Base-by-base conservation (phyloP, 2,329 filamentous ascomycete genomes). In the Hortaea sp. region DNA sequence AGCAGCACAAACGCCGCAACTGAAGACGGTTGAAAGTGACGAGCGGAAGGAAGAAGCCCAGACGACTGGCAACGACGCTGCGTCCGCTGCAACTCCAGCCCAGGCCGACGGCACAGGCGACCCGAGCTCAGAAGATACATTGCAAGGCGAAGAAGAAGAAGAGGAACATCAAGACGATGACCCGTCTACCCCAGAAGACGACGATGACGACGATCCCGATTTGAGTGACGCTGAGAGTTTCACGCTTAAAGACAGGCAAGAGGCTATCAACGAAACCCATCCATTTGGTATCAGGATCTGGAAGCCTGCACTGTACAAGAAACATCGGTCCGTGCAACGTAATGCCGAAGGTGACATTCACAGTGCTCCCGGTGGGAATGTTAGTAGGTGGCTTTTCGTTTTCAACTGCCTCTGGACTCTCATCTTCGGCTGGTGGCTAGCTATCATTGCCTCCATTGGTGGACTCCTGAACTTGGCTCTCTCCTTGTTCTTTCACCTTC, bases 261-360 rank as follows among this genome's bases (percentile, higher is more conserved):
- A 95, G 64, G 92, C 92, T 54, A 98, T 98, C 73, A 98, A 98
- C 69, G 84, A 95, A 65, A 98, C 92, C 0, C 92, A 98, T 73
- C 92, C 92, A 0, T 98, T 98, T 59, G 92, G 92, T 73, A 97
- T 98, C 63, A 82, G 94, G 64, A 87, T 98, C 53, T 98, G 92
- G 92, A 98, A 98, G 67, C 92, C 92, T 39, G 94, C 92, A 1
- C 67, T 98, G 52, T 98, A 98, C 76, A 98, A 98, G 69, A 98
- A 98, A 67, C 83, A 85, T 58, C 82, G 92, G 47, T 98, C 92
- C 1, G 94, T 98, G 34, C 88, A 97, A 65, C 92, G 94, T 67
- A 94, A 83, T 41, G 92, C 92, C 5, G 90, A 97, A 68, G 89
- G 85, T 10, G 92, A 98, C 65, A 97, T 98, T 49, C 92, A 98